Evolutionary conservation across 768 basidiomycete genomes (phyloP).

Genomic region (Tylopilus rubrobrunneus): DNA sequence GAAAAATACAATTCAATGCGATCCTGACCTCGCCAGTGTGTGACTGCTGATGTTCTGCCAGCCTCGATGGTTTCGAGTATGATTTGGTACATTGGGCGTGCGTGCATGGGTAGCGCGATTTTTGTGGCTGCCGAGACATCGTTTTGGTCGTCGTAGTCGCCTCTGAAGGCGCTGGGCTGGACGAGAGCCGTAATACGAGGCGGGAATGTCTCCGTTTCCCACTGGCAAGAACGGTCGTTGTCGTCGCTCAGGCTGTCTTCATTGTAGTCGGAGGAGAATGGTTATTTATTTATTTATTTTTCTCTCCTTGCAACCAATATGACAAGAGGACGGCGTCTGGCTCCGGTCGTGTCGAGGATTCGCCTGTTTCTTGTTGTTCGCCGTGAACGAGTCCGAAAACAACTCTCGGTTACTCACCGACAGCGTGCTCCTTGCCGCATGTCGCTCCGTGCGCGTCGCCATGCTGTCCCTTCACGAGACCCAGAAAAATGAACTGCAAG

Average conservation of each 20-base stretch:
- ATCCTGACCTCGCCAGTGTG: conserved; percentile 82
- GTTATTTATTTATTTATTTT: no score
- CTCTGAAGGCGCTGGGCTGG: conserved; percentile 30
- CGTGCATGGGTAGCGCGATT: conserved; percentile 62
- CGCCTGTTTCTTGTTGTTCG: neutral
- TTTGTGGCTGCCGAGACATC: conserved; percentile 18
- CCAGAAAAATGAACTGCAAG: conserved; percentile 3
- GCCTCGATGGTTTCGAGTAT: conserved; percentile 80
- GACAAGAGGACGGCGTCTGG: no score
- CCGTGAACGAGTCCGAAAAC: neutral
- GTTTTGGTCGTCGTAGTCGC: conserved; percentile 26
- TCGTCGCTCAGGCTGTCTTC: no score
- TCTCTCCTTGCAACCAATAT: no score
- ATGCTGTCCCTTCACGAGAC: conserved; percentile 2
- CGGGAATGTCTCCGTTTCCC: conserved; percentile 36
- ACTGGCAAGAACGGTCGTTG: conserved; percentile 37
- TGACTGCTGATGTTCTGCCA: conserved; percentile 82
- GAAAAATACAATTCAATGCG: neutral
- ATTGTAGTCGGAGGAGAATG: no score
- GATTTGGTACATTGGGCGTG: conserved; percentile 69
- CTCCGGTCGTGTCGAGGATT: conserved; percentile 8
- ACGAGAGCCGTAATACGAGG: conserved; percentile 33
- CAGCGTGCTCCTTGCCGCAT: conserved; percentile 9
- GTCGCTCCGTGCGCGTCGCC: conserved; percentile 8
- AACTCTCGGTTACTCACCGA: conserved; percentile 6